These are phyloP conservation scores for Rhizopus arrhizus DNA, from an alignment of 371 early-diverging fungal genomes.

Conservation along the genomic window DNA sequence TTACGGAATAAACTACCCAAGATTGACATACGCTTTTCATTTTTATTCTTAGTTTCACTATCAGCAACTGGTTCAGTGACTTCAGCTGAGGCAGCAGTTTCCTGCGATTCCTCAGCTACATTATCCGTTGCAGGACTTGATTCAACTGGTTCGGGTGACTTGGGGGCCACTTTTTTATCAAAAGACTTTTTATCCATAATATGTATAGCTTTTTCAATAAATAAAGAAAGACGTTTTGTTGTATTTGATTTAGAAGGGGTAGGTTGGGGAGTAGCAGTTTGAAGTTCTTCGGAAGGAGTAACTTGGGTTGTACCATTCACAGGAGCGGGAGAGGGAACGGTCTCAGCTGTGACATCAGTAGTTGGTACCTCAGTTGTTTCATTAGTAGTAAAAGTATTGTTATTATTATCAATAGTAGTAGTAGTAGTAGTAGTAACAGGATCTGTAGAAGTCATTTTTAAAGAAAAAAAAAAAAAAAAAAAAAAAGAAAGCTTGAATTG, in stretches of 20 bases:
- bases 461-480: too few relatives aligned
- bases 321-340: too few relatives aligned
- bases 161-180: conserved; percentile 19
- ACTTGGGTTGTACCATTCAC: too few relatives aligned
- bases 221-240: conserved; percentile 27
- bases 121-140: neutral
- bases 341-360: too few relatives aligned
- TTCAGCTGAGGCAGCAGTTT: conserved; percentile 7
- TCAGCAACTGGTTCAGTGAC: neutral
- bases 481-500: too few relatives aligned
- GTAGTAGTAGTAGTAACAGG: too few relatives aligned
- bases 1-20: conserved; percentile 28
- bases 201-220: conserved; percentile 24
- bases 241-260: conserved; percentile 22
- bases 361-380: too few relatives aligned
- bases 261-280: conserved; percentile 4
- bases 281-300: too few relatives aligned
- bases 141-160: neutral
- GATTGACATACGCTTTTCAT: conserved; percentile 30
- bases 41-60: conserved; percentile 11
- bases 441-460: too few relatives aligned
- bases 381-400: too few relatives aligned
- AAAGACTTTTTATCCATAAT: conserved; percentile 24
- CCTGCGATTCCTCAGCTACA: conserved; percentile 4
- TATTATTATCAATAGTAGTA: too few relatives aligned